phyloP scores from a whole-genome alignment of 163 green algal genomes.

The Scenedesmus sp. region DNA sequence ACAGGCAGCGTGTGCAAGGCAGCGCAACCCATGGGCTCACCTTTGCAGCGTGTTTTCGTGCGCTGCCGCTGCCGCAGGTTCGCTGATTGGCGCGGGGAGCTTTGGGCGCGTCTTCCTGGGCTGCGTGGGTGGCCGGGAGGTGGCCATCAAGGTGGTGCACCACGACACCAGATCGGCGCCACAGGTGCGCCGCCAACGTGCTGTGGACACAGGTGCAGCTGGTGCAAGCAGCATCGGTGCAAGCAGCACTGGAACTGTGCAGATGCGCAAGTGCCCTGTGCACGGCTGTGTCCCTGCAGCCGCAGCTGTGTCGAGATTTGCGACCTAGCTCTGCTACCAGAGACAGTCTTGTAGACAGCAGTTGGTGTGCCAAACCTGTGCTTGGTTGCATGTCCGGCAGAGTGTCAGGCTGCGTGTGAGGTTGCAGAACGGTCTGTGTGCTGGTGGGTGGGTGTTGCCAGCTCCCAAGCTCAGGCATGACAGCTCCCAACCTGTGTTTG shows the following conservation, averaged over 20 bases:
- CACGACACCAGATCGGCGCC: not conserved
- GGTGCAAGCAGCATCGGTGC: too few species aligned
- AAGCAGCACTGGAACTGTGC: too few species aligned
- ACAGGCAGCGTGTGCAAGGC: not conserved
- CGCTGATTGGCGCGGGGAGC: constrained; percentile 38
- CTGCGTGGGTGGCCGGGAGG: not conserved
- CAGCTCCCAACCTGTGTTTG: not conserved
- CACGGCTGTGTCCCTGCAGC: too few species aligned
- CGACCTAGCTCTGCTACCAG: too few species aligned
- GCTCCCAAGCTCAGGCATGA: not conserved
- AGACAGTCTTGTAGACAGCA: too few species aligned
- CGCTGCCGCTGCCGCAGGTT: constrained; percentile 16
- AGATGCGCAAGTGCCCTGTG: too few species aligned
- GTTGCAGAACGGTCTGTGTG: not conserved
- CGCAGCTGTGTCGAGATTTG: too few species aligned
- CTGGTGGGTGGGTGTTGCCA: not conserved
- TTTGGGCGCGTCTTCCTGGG: constrained; percentile 53
- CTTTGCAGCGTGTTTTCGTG: not conserved
- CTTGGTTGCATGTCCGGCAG: too few species aligned
- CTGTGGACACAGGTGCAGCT: too few species aligned
- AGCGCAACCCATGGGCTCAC: too few species aligned
- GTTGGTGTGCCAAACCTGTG: too few species aligned
- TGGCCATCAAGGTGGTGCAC: constrained; percentile 53
- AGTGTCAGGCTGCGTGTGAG: not conserved
- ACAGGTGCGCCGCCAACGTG: too few species aligned